phyloP scores from a whole-genome alignment of 2,329 filamentous ascomycete species.

The Alternaria sp. region DNA sequence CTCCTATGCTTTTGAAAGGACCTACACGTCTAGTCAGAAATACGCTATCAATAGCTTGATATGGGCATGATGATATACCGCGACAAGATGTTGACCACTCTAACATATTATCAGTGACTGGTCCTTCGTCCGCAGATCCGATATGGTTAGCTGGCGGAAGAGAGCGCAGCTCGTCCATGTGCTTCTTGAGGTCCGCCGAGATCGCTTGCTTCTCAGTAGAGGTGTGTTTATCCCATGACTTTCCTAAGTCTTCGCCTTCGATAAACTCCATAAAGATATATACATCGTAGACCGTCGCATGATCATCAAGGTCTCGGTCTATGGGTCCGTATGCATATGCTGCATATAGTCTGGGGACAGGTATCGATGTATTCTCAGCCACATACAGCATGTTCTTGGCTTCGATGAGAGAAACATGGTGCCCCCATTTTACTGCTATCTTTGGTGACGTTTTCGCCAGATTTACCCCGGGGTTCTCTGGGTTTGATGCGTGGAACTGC shows the following conservation, averaged over 20 bases:
- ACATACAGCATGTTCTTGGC: constrained; percentile 23
- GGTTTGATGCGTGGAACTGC: constrained; percentile 17
- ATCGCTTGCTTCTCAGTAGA: constrained; percentile 23
- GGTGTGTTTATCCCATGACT: constrained; percentile 18
- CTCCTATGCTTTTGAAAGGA: constrained; percentile 20
- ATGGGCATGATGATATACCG: constrained; percentile 12
- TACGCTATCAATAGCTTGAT: neutral
- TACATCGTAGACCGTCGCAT: constrained; percentile 18
- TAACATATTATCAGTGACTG: constrained; percentile 29
- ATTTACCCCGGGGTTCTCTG: neutral
- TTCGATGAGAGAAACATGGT: constrained; percentile 27
- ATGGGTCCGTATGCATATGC: constrained; percentile 25
- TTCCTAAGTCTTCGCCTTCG: constrained; percentile 19
- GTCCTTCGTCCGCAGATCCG: constrained; percentile 22
- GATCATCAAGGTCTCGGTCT: constrained; percentile 16
- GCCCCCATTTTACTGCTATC: constrained; percentile 22
- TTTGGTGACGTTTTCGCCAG: constrained; percentile 18
- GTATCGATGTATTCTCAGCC: constrained; percentile 24
- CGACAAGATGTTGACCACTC: constrained; percentile 24
- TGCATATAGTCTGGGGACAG: constrained; percentile 22
- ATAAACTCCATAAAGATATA: constrained; percentile 29
- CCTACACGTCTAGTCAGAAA: constrained; percentile 20
- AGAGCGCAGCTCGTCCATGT: constrained; percentile 24
- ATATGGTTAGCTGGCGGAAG: constrained; percentile 21
- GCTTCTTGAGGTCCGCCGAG: constrained; percentile 17